Conservation (phyloP, 371 early-diverging fungal species). For the Rozella allomycis region DNA sequence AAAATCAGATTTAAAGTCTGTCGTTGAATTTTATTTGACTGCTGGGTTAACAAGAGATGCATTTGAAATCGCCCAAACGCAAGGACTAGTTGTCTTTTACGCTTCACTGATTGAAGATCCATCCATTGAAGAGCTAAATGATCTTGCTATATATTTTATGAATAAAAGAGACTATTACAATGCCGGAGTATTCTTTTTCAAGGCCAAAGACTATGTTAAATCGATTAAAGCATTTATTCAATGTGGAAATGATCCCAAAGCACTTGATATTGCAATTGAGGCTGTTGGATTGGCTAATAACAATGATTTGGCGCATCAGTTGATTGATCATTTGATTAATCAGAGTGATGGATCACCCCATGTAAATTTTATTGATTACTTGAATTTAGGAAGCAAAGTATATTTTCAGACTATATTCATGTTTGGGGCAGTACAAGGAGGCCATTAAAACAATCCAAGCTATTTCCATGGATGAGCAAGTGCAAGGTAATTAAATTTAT, state of each 20-base stretch:
- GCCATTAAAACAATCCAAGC: slow-evolving; percentile 26
- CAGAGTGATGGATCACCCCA: slow-evolving; percentile 24
- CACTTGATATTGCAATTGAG: slow-evolving; percentile 23
- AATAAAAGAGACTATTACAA: slow-evolving; percentile 7
- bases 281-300: slow-evolving; percentile 21
- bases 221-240: slow-evolving; percentile 19
- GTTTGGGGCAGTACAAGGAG: slow-evolving; percentile 19
- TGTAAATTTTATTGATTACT: slow-evolving; percentile 3
- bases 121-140: slow-evolving; percentile 16
- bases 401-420: slow-evolving; percentile 30
- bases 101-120: no score
- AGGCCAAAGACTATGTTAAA: slow-evolving; percentile 12
- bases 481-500: slow-evolving; percentile 6
- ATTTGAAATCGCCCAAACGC: slow-evolving; percentile 23
- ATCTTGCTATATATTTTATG: slow-evolving; percentile 11
- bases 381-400: slow-evolving; percentile 19
- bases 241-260: slow-evolving; percentile 4
- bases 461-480: slow-evolving; percentile 28
- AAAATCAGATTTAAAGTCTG: slow-evolving; percentile 13
- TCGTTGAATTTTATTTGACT: slow-evolving; percentile 27
- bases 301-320: slow-evolving; percentile 20
- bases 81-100: no score
- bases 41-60: slow-evolving; percentile 26
- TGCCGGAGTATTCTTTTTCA: slow-evolving; percentile 16
- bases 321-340: slow-evolving; percentile 28